Conservation (phyloP, 2,329 filamentous ascomycete species). For the Penicillium janthinellum region DNA sequence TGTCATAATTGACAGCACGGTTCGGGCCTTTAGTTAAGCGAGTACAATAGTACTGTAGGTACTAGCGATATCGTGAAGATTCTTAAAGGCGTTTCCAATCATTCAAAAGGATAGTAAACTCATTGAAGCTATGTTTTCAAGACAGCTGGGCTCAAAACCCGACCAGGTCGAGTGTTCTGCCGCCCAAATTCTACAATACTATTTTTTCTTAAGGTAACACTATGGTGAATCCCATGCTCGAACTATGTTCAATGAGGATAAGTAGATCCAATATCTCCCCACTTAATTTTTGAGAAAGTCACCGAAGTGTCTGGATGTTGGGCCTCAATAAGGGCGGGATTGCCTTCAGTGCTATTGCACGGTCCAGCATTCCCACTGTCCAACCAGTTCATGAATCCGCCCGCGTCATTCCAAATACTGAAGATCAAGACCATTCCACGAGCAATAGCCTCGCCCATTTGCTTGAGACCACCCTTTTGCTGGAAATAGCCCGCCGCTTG, state of each 20-base stretch:
- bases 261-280: slow-evolving; percentile 63
- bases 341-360: slow-evolving; percentile 57
- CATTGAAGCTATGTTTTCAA: too few species aligned
- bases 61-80: too few species aligned
- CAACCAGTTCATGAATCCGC: slow-evolving; percentile 60
- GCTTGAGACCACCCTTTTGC: slow-evolving; percentile 55
- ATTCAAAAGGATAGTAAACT: too few species aligned
- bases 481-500: slow-evolving; percentile 54
- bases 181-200: too few species aligned
- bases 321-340: slow-evolving; percentile 52
- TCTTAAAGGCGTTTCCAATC: too few species aligned
- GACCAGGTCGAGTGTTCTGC: too few species aligned
- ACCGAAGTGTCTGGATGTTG: slow-evolving; percentile 54
- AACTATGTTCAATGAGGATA: slow-evolving; percentile 22
- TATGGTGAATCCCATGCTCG: neutral
- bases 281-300: slow-evolving; percentile 59
- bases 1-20: too few species aligned
- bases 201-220: too few species aligned
- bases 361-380: slow-evolving; percentile 56
- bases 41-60: too few species aligned
- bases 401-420: slow-evolving; percentile 58
- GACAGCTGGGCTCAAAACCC: too few species aligned
- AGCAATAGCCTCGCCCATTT: slow-evolving; percentile 57
- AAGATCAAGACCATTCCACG: slow-evolving; percentile 65
- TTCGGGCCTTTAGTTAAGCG: too few species aligned